Conservation (phyloP, 805 yeast genomes). For the Metschnikowia peoriensis region DNA sequence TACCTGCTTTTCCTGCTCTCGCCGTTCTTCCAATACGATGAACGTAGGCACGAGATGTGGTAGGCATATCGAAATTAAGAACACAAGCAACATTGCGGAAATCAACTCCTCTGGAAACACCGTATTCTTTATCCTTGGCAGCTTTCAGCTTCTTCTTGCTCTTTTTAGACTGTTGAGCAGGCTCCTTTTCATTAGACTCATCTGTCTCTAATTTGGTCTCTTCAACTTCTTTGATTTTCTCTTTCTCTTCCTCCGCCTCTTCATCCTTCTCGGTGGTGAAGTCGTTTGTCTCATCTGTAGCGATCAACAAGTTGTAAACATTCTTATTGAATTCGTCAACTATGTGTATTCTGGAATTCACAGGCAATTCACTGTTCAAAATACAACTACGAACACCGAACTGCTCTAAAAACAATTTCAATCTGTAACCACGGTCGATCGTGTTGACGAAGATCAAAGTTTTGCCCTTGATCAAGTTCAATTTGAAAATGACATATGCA, state of each 20-base stretch:
- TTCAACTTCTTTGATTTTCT: conserved; percentile 19
- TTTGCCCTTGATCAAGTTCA: conserved; percentile 86
- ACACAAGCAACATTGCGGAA: conserved; percentile 96
- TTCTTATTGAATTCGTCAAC: conserved; percentile 94
- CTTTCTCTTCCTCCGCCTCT: conserved; percentile 39
- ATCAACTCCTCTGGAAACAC: conserved; percentile 96
- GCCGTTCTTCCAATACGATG: conserved; percentile 98
- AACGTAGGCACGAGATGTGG: conserved; percentile 82
- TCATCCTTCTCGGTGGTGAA: conserved; percentile 50
- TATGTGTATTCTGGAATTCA: conserved; percentile 89
- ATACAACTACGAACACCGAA: conserved; percentile 90
- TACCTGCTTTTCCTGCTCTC: conserved; percentile 93
- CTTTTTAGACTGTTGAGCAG: conserved; percentile 5
- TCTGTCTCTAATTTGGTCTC: conserved; percentile 18
- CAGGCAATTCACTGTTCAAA: conserved; percentile 87
- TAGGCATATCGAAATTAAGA: conserved; percentile 89
- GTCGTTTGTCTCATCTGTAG: conserved; percentile 86
- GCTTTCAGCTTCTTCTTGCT: conserved; percentile 23
- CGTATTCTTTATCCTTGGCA: conserved; percentile 71
- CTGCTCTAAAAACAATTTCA: conserved; percentile 88
- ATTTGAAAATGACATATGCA: conserved; percentile 87
- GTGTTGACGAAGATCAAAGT: conserved; percentile 88
- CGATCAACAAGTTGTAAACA: conserved; percentile 82
- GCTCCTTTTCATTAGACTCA: conserved; percentile 14
- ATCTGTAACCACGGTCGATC: conserved; percentile 91